These are phyloP conservation scores for Gomphus bonarii DNA, from an alignment of 1,284 basidiomycete genomes.

Conservation along the genomic window DNA sequence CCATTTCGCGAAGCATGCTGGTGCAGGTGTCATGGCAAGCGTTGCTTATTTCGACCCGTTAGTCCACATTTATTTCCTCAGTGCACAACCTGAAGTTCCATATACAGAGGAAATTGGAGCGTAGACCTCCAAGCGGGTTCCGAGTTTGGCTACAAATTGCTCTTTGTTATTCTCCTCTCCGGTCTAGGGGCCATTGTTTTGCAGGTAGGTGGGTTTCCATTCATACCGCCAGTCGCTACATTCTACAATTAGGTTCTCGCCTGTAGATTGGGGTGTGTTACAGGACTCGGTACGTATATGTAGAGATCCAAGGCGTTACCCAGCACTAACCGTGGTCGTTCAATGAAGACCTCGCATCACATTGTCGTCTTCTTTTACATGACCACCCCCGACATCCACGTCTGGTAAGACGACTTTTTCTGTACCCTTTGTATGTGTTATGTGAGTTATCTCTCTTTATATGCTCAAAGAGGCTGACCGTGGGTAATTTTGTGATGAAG, in stretches of 20 bases:
- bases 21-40: conserved; percentile 48
- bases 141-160: conserved; percentile 71
- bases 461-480: neutral
- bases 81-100: neutral
- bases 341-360: conserved; percentile 51
- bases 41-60: conserved; percentile 62
- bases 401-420: conserved; percentile 52
- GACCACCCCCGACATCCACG: conserved; percentile 51
- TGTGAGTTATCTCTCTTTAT: conserved; percentile 10
- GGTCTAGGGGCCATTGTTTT: conserved; percentile 77
- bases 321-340: neutral
- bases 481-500: conserved; percentile 17
- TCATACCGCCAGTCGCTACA: conserved; percentile 8
- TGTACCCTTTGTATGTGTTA: conserved; percentile 60
- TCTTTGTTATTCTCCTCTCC: conserved; percentile 79
- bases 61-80: conserved; percentile 16
- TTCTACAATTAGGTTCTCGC: conserved; percentile 38
- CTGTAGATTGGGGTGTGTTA: conserved; percentile 56
- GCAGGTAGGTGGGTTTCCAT: conserved; percentile 36
- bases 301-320: conserved; percentile 4
- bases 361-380: conserved; percentile 63
- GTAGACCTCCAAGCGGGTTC: conserved; percentile 70
- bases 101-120: conserved; percentile 59
- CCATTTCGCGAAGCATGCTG: conserved; percentile 44
- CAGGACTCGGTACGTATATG: conserved; percentile 46